These are phyloP conservation scores for Amanita jacksonii DNA, from an alignment of 768 basidiomycete genomes.

Conservation along the genomic window DNA sequence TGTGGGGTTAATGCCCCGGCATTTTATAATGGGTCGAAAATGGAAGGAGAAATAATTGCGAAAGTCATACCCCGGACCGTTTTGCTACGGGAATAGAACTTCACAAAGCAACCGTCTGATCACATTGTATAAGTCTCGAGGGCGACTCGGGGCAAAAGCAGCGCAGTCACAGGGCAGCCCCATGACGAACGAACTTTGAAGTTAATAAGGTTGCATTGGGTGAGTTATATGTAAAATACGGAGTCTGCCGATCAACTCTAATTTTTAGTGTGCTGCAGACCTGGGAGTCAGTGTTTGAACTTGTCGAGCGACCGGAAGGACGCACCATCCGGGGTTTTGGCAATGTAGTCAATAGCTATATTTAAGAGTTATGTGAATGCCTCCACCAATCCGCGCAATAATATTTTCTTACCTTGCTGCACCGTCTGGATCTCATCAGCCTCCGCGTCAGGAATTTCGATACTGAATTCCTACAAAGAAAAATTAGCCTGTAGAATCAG, in stretches of 20 bases:
- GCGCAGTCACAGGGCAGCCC: too few relatives aligned
- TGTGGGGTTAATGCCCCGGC: too few relatives aligned
- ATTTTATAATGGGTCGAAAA: too few relatives aligned
- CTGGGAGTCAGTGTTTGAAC: conserved; percentile 8
- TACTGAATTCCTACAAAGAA: conserved; percentile 72
- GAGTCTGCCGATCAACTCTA: conserved; percentile 23
- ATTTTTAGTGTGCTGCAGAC: conserved; percentile 38
- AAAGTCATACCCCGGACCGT: too few relatives aligned
- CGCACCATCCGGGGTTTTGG: conserved; percentile 82
- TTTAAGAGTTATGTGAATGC: conserved; percentile 14
- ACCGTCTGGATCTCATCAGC: conserved; percentile 93
- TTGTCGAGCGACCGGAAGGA: conserved; percentile 3
- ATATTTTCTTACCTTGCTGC: conserved; percentile 61
- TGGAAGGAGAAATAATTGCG: too few relatives aligned
- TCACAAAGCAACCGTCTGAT: too few relatives aligned
- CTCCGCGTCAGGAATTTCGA: conserved; percentile 97
- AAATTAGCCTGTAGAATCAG: not conserved
- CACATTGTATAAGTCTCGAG: too few relatives aligned
- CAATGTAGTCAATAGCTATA: conserved; percentile 90
- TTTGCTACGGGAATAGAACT: too few relatives aligned
- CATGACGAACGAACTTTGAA: too few relatives aligned
- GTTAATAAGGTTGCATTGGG: conserved; percentile 19
- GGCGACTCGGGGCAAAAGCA: too few relatives aligned
- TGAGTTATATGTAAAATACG: conserved; percentile 28
- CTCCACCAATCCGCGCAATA: conserved; percentile 7